These are phyloP conservation scores for Ganoderma leucocontextum DNA, from an alignment of 1,284 basidiomycete species.

Conservation along the genomic window DNA sequence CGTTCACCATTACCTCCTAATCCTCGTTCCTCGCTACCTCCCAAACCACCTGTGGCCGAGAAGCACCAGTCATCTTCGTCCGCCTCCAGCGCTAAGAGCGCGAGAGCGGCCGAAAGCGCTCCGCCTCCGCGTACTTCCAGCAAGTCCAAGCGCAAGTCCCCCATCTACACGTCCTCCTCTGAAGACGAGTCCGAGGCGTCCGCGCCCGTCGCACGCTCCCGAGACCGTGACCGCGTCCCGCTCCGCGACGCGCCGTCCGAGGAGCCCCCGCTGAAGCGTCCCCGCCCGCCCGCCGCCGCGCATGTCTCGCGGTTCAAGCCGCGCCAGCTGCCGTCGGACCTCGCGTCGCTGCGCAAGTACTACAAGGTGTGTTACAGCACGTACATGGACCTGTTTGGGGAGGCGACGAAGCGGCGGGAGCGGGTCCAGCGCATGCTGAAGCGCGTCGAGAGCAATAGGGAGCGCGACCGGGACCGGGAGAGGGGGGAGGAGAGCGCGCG, in stretches of 20 bases:
- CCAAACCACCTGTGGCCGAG: slow-evolving; percentile 27
- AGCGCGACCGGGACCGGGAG: slow-evolving; percentile 42
- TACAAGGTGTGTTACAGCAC: slow-evolving; percentile 59
- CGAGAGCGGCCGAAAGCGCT: slow-evolving; percentile 27
- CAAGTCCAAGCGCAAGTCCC: slow-evolving; percentile 44
- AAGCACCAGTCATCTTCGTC: slow-evolving; percentile 35
- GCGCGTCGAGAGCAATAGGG: slow-evolving; percentile 35
- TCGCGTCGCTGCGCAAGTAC: slow-evolving; percentile 55
- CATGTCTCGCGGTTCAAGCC: slow-evolving; percentile 32
- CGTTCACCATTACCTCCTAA: slow-evolving; percentile 29
- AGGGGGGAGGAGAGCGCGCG: slow-evolving; percentile 46
- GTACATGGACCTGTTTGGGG: slow-evolving; percentile 56
- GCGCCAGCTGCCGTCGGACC: slow-evolving; percentile 55
- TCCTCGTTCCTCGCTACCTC: slow-evolving; percentile 29
- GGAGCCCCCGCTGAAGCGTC: slow-evolving; percentile 29
- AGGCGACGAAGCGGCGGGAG: slow-evolving; percentile 55
- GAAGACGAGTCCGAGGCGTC: slow-evolving; percentile 58
- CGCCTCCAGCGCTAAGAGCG: slow-evolving; percentile 35
- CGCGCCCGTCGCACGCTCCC: slow-evolving; percentile 14
- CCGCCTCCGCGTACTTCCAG: slow-evolving; percentile 29
- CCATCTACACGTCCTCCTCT: slow-evolving; percentile 64
- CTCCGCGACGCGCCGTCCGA: slow-evolving; percentile 12
- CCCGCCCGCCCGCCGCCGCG: slow-evolving; percentile 17
- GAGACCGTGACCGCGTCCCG: background rate
- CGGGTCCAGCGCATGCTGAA: slow-evolving; percentile 55